phyloP scores from a whole-genome alignment of 2,329 filamentous ascomycete genomes.

The Alternaria alternata region DNA sequence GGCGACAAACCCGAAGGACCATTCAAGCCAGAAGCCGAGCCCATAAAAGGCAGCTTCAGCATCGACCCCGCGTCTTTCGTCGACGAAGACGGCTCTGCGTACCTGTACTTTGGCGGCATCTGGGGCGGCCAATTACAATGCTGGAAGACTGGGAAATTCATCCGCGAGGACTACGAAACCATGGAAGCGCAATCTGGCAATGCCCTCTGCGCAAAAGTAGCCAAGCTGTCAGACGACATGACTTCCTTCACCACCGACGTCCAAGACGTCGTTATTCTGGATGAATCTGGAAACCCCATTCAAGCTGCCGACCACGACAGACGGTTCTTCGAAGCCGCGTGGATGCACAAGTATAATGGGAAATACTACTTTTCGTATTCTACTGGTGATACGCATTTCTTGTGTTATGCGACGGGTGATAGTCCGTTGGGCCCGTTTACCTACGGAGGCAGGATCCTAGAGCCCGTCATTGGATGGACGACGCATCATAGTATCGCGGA shows the following conservation, averaged over 20 bases:
- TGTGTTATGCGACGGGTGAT: slow-evolving; percentile 72
- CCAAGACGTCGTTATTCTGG: slow-evolving; percentile 70
- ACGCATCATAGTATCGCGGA: slow-evolving; percentile 83
- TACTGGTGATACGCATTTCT: slow-evolving; percentile 78
- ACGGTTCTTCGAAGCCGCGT: slow-evolving; percentile 82
- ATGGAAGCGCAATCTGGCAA: slow-evolving; percentile 48
- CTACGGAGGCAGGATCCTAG: slow-evolving; percentile 74
- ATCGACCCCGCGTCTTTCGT: slow-evolving; percentile 81
- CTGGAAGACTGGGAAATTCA: slow-evolving; percentile 70
- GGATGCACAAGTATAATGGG: slow-evolving; percentile 76
- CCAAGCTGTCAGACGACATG: slow-evolving; percentile 71
- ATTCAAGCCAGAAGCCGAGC: slow-evolving; percentile 70
- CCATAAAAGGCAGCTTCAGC: slow-evolving; percentile 74
- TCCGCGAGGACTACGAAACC: slow-evolving; percentile 47
- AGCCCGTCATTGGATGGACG: slow-evolving; percentile 82
- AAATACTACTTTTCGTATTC: slow-evolving; percentile 81
- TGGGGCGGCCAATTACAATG: slow-evolving; percentile 85
- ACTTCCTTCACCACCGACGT: slow-evolving; percentile 64
- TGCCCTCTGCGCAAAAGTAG: slow-evolving; percentile 73
- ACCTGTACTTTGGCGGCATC: slow-evolving; percentile 79
- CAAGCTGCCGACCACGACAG: slow-evolving; percentile 73
- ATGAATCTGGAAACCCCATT: slow-evolving; percentile 66
- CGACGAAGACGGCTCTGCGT: slow-evolving; percentile 70
- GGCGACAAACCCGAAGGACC: slow-evolving; percentile 72
- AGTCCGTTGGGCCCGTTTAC: slow-evolving; percentile 76